Conservation (phyloP, 306 rosid species). For the Trifolium dubium region DNA sequence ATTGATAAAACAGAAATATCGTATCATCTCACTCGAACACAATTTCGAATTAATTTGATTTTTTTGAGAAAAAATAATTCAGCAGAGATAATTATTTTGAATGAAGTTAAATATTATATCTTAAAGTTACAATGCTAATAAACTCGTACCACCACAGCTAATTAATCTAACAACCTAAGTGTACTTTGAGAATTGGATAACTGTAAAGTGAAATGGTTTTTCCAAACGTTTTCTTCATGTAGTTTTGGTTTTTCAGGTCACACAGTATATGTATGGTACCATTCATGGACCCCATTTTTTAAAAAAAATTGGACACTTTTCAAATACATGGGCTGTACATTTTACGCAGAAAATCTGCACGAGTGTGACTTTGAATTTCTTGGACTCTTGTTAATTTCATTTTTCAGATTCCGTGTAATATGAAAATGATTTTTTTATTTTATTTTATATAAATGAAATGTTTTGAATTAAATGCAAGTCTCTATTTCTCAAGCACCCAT, state of each 20-base stretch:
- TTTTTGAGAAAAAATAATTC: too few species aligned
- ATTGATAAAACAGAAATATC: neutral
- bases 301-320: neutral
- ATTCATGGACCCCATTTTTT: conserved; percentile 39
- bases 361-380: conserved; percentile 51
- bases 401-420: conserved; percentile 6
- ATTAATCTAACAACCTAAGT: too few species aligned
- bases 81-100: too few species aligned
- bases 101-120: too few species aligned
- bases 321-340: conserved; percentile 28
- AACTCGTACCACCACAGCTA: too few species aligned
- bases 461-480: conserved; percentile 33
- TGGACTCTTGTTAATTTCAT: conserved; percentile 24
- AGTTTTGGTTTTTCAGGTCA: conserved; percentile 30
- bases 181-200: neutral
- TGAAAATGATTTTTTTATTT: neutral
- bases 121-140: too few species aligned
- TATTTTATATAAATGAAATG: neutral
- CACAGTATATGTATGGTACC: conserved; percentile 13
- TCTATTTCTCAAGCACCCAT: conserved; percentile 12
- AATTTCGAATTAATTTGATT: too few species aligned
- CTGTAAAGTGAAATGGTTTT: neutral
- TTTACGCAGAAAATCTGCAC: conserved; percentile 44
- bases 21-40: too few species aligned
- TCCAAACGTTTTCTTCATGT: neutral